Conservation (phyloP, 2,329 filamentous ascomycete genomes). For the Claviceps sp. region DNA sequence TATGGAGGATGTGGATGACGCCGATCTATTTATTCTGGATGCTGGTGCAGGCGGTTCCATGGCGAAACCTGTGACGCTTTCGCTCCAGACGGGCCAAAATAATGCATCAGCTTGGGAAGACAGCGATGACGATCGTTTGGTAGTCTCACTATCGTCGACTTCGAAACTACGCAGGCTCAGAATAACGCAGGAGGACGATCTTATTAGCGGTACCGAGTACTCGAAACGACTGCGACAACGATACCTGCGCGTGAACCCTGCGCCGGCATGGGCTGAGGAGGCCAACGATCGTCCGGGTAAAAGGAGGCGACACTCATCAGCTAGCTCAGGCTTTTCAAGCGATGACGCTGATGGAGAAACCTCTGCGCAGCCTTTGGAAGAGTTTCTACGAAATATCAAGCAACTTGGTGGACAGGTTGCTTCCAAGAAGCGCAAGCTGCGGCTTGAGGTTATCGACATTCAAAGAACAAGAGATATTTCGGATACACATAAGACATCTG, state of each 20-base stretch:
- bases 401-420: constrained; percentile 44
- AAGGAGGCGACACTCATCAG: constrained; percentile 38
- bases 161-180: constrained; percentile 72
- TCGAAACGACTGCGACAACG: constrained; percentile 66
- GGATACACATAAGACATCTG: constrained; percentile 61
- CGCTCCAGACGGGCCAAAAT: constrained; percentile 11
- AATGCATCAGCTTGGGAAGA: constrained; percentile 70
- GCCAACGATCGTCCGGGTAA: constrained; percentile 37
- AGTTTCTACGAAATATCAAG: constrained; percentile 62
- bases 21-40: constrained; percentile 77
- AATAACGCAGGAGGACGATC: constrained; percentile 66
- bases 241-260: constrained; percentile 47
- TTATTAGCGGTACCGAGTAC: constrained; percentile 80
- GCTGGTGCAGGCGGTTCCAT: constrained; percentile 34
- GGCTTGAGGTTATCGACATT: constrained; percentile 81
- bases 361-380: constrained; percentile 65
- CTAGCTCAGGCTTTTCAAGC: constrained; percentile 34
- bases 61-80: constrained; percentile 14
- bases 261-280: constrained; percentile 46
- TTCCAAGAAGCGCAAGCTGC: constrained; percentile 55
- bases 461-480: constrained; percentile 79
- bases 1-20: constrained; percentile 56
- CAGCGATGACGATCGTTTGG: constrained; percentile 83
- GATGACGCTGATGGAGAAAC: constrained; percentile 44
- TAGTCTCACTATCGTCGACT: constrained; percentile 62